Base-by-base conservation (phyloP, 495 filamentous ascomycete species). In the Lentithecium fluviatile region DNA sequence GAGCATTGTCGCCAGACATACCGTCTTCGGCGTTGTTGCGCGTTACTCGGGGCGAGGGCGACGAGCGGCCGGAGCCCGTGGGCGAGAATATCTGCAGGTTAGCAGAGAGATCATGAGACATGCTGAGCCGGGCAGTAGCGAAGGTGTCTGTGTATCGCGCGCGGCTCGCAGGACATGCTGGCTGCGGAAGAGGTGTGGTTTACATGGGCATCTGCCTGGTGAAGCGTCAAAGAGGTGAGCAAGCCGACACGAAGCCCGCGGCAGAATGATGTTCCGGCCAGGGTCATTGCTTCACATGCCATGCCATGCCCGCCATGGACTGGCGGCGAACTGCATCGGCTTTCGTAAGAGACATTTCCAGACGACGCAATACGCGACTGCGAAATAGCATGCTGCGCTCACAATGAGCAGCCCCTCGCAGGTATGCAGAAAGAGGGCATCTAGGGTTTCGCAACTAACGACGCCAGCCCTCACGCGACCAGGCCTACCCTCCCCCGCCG, bases 21-120 rank as follows among this genome's bases (percentile, higher is more conserved):
- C 74, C 67, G 48, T 76, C 73, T 60, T 76, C 74, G 43, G 70
- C 62, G 20, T 29, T 62, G 68, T 67, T 67, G 60, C 72, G 70
- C 45, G 70, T 58, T 36, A 66, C 57, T 45, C 69, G 57, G 15
- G 62, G 65, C 13, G 72, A 73, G 23, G 74, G 73, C 17, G 74
- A 75, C 12, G 74, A 70, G 21, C 72, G 73, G 12, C 71, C 73
- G 53, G 73, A 74, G 65, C 66, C 70, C 24, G 67, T 62, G 24
- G 73, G 73, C 8, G 74, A 73, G 36, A 65, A 52, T 36, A 72
- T 63, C 43, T 69, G 69, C 48, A 63, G 59, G 21, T 64, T 64
- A 12, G 40, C 57, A 45, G 61, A 34, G 32, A 66, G 61, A 53
- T 74, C 74, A 58, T 71, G 64, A 50, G 64, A 67, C 73, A 75